These are phyloP conservation scores for Auricularia cornea DNA, from an alignment of 768 basidiomycete species.

Conservation along the genomic window DNA sequence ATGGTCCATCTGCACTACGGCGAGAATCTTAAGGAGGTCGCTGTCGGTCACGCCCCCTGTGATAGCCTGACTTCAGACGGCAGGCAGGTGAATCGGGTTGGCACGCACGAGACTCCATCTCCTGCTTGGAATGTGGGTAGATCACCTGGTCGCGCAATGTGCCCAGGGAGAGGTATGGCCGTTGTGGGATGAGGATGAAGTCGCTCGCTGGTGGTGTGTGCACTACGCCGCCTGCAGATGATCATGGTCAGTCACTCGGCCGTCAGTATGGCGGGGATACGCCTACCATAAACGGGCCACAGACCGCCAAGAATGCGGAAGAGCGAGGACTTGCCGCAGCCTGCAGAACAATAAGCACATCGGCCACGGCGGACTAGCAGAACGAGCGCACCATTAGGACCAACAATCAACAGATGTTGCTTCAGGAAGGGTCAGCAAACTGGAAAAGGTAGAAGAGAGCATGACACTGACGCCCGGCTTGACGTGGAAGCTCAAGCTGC, in stretches of 20 bases:
- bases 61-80: not conserved
- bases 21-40: slow-evolving; percentile 62
- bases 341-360: slow-evolving; percentile 26
- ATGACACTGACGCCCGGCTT: slow-evolving; percentile 64
- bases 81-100: slow-evolving; percentile 16
- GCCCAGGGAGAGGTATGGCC: slow-evolving; percentile 90
- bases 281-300: slow-evolving; percentile 77
- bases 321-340: slow-evolving; percentile 82
- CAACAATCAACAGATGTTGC: slow-evolving; percentile 90
- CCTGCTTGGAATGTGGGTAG: slow-evolving; percentile 77
- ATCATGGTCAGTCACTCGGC: not conserved
- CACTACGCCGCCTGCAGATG: slow-evolving; percentile 53
- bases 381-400: slow-evolving; percentile 66
- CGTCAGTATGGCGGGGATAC: not conserved
- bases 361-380: not conserved
- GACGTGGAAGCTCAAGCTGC: slow-evolving; percentile 78
- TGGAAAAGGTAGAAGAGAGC: slow-evolving; percentile 13
- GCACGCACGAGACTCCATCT: slow-evolving; percentile 44
- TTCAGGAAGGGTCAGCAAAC: slow-evolving; percentile 22
- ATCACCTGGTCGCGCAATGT: slow-evolving; percentile 95
- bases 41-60: slow-evolving; percentile 65
- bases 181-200: slow-evolving; percentile 92
- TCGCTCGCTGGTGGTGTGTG: slow-evolving; percentile 81
- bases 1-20: slow-evolving; percentile 72
- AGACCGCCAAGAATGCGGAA: slow-evolving; percentile 95